A percentile compares a stretch with the other conserved stretches of the same genome.
phyloP scores from a whole-genome alignment of 2,329 filamentous ascomycete species.

The Cercospora zeae-maydis region DNA sequence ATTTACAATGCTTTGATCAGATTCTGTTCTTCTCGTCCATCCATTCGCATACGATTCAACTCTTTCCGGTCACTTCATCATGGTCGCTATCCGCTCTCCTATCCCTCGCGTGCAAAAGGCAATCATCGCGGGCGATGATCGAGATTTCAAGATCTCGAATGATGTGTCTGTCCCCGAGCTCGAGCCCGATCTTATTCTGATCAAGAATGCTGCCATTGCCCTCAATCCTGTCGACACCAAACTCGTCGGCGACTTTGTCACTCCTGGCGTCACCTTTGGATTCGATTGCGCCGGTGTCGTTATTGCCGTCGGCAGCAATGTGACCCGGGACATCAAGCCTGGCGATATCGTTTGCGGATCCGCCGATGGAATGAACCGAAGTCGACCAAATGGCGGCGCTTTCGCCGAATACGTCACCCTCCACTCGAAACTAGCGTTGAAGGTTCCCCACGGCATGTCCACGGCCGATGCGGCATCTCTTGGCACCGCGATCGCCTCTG shows the following conservation, averaged over 20 bases:
- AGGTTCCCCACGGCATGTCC: conserved; percentile 1
- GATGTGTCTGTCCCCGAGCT: neutral
- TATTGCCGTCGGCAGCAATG: conserved; percentile 47
- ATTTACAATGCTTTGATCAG: no score
- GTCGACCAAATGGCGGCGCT: conserved; percentile 45
- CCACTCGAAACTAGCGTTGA: neutral
- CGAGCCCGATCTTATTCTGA: neutral
- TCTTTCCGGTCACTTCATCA: neutral
- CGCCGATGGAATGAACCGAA: conserved; percentile 43
- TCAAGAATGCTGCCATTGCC: conserved; percentile 28
- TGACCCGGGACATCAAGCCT: conserved; percentile 28
- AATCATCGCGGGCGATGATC: neutral
- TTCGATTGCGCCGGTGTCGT: conserved; percentile 53
- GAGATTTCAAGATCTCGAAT: neutral
- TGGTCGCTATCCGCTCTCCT: neutral
- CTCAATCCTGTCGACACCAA: conserved; percentile 42
- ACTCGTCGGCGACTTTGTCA: conserved; percentile 27
- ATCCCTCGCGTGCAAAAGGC: neutral
- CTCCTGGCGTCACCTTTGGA: conserved; percentile 34
- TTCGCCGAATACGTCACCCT: conserved; percentile 44
- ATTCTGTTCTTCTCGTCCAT: no score
- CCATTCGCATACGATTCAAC: no score
- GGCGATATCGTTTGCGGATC: conserved; percentile 53
- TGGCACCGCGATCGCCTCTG: neutral
- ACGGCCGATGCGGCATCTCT: neutral